phyloP scores from a whole-genome alignment of 2,329 filamentous ascomycete species.

The Ophiostoma populinum region DNA sequence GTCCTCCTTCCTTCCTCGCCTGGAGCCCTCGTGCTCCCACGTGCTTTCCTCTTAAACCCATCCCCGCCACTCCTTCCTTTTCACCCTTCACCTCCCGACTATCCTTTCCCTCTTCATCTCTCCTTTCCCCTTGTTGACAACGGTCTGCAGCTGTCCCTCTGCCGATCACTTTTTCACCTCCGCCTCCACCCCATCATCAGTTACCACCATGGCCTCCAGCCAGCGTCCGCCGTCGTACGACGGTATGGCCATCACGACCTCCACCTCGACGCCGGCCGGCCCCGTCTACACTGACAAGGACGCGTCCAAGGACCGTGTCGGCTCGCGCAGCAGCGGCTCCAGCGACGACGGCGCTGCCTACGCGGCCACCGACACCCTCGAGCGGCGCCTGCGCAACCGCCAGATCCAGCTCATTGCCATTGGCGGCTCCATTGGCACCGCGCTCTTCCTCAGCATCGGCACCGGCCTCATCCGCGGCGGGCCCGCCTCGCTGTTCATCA shows the following conservation, averaged over 20 bases:
- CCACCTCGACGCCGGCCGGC: neutral
- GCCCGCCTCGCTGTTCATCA: slow-evolving; percentile 30
- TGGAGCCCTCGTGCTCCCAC: no score
- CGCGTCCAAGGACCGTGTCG: neutral
- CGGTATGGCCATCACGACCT: no score
- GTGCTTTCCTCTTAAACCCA: no score
- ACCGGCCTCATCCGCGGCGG: slow-evolving; percentile 22
- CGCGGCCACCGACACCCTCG: slow-evolving; percentile 20
- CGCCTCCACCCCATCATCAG: no score
- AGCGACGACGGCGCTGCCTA: slow-evolving; percentile 10
- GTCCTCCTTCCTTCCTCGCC: neutral
- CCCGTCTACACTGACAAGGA: neutral
- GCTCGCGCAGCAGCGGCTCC: slow-evolving; percentile 1
- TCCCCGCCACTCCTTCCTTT: no score
- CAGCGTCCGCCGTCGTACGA: no score
- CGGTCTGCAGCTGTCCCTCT: no score
- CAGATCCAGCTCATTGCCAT: slow-evolving; percentile 42
- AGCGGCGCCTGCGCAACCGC: slow-evolving; percentile 33
- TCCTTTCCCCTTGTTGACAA: neutral
- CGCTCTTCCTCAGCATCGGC: slow-evolving; percentile 45
- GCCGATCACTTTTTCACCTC: no score
- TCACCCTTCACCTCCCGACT: neutral
- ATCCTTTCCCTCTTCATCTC: no score
- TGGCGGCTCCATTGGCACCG: slow-evolving; percentile 39
- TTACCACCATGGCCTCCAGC: no score